Evolutionary conservation across 2,329 filamentous ascomycete genomes (phyloP).

Genomic region (Aspergillus unguis): DNA sequence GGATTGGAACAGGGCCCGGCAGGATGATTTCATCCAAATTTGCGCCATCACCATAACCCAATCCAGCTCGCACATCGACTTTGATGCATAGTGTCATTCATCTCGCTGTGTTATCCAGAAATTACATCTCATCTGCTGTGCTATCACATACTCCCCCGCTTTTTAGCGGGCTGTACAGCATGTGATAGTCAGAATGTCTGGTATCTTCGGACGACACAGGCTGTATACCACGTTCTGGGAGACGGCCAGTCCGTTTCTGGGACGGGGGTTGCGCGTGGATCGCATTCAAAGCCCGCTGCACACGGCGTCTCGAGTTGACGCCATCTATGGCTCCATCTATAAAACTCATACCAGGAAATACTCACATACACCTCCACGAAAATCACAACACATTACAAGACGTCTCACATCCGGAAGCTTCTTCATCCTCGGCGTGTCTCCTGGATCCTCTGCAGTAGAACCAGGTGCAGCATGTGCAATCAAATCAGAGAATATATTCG

Average conservation of each 20-base stretch:
- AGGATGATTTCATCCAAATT: constrained; percentile 34
- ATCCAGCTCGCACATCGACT: not conserved
- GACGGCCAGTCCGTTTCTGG: constrained; percentile 34
- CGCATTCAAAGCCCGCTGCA: constrained; percentile 21
- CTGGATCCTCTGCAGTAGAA: constrained; percentile 33
- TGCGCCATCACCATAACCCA: constrained; percentile 7
- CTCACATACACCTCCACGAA: constrained; percentile 23
- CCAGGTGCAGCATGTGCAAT: constrained; percentile 32
- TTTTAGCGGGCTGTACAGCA: constrained; percentile 32
- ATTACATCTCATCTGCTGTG: not conserved
- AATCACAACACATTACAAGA: constrained; percentile 44
- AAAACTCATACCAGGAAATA: constrained; percentile 16
- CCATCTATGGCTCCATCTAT: constrained; percentile 14
- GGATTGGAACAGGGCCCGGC: not conserved
- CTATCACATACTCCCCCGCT: not conserved
- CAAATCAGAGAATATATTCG: constrained; percentile 29
- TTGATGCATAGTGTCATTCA: not conserved
- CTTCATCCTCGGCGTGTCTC: constrained; percentile 48
- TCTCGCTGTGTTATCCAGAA: not conserved
- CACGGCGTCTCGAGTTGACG: constrained; percentile 13
- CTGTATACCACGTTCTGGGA: constrained; percentile 46
- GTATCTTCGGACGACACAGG: constrained; percentile 43
- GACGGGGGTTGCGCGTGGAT: constrained; percentile 26
- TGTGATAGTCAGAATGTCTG: constrained; percentile 47
- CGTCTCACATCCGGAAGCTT: constrained; percentile 56